Evolutionary conservation across 495 filamentous ascomycete species (phyloP).

Genomic region (Aspergillus mulundensis): DNA sequence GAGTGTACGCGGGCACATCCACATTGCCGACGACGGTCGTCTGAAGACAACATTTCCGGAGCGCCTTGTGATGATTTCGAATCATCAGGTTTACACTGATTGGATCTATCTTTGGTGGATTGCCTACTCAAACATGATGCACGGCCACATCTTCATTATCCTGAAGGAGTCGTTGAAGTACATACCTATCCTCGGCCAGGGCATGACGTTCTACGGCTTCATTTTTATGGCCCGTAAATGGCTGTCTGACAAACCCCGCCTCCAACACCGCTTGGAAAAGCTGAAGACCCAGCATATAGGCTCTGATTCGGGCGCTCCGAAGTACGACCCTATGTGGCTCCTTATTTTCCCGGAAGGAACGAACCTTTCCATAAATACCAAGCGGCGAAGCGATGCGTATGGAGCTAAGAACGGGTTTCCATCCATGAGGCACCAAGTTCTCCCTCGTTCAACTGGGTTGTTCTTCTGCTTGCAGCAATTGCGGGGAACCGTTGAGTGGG

Average conservation of each 20-base stretch:
- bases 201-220: constrained; percentile 67
- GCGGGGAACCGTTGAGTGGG: constrained; percentile 56
- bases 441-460: constrained; percentile 61
- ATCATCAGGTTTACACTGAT: constrained; percentile 69
- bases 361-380: constrained; percentile 58
- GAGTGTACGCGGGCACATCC: constrained; percentile 55
- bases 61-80: constrained; percentile 60
- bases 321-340: constrained; percentile 66
- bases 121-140: constrained; percentile 60
- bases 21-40: constrained; percentile 49
- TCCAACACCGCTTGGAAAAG: constrained; percentile 57
- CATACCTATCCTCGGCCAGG: constrained; percentile 58
- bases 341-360: constrained; percentile 69
- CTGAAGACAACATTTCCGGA: constrained; percentile 57
- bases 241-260: constrained; percentile 56
- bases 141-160: constrained; percentile 67
- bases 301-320: constrained; percentile 44
- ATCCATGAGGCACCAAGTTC: constrained; percentile 52
- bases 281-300: constrained; percentile 50
- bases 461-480: constrained; percentile 62
- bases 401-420: constrained; percentile 51
- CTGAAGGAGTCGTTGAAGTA: constrained; percentile 65
- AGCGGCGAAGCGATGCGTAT: constrained; percentile 50
- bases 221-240: constrained; percentile 69
- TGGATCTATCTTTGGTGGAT: constrained; percentile 74